Evolutionary conservation across 202 grass and related monocot genomes (phyloP), one percentile per base, ranked within the genome.

Genomic region (Musa balbisiana): DNA sequence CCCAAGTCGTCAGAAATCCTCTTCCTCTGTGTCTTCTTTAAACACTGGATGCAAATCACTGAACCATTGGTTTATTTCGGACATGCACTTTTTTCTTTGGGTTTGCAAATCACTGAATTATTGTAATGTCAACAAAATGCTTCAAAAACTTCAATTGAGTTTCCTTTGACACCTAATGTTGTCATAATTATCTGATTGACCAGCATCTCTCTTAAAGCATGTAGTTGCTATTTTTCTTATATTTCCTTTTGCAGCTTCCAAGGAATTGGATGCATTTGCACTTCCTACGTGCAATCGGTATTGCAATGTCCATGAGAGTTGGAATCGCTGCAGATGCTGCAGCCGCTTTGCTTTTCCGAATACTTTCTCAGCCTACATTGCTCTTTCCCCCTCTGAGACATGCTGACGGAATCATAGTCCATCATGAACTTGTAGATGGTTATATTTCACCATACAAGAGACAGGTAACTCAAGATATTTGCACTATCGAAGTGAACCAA

Each of bases 181-280:
- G 4, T 43, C 33, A 43, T 43, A 43, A 43, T 43, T 43, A 27
- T 24, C 25, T 66, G 27, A 22, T 43, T 43, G 14, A 33, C 1
- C 15, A 11, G 25, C 12, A 43, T 67, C 64, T 67, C 64, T 33
- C 27, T 25, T 67, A 15, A 67, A 33, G 25, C 10, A 17, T 67
- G 64, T n/a, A 51, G 10, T 70, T 21, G 33, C 33, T 70, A 51
- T 52, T 17, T 52, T 50, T 49, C 33, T 70, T 51, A 21, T 87
- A 49, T 55, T 77, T 9, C 55, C 69, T 73, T 72, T 21, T 85
- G 24, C 72, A 98, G 95, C 87, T 99, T 82, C 95, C 95, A 16
- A 99, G 90, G 84, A 95, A 90, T 75, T 99, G 95, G 95, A 79
- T 99, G 87, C 95, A 99, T 82, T 87, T 99, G 64, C 95, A 99